These are phyloP conservation scores for Lolium multiflorum DNA, from an alignment of 176 grass and related monocot species.

Conservation along the genomic window DNA sequence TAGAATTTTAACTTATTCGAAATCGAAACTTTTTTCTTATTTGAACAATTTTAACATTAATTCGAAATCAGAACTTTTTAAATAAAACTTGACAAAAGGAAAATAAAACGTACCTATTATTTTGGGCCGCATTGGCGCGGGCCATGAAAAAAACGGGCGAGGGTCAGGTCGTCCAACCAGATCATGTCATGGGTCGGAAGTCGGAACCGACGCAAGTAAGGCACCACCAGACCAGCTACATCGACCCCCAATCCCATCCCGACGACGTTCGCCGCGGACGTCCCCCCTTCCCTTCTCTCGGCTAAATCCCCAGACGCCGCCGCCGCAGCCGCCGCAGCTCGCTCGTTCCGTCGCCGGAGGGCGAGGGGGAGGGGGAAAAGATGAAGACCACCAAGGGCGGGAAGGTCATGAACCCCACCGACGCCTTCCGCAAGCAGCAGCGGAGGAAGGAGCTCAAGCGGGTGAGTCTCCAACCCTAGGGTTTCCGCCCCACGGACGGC, in stretches of 20 bases:
- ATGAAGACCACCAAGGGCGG: slow-evolving; percentile 99
- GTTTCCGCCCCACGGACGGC: slow-evolving; percentile 15
- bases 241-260: neutral
- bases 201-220: neutral
- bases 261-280: neutral
- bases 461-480: slow-evolving; percentile 64
- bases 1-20: too few relatives aligned
- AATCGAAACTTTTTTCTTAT: too few relatives aligned
- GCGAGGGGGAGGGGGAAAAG: slow-evolving; percentile 34
- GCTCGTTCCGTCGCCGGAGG: slow-evolving; percentile 4
- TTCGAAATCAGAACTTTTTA: too few relatives aligned
- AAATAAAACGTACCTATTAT: too few relatives aligned
- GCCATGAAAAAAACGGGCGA: too few relatives aligned
- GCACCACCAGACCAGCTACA: neutral
- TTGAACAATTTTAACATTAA: too few relatives aligned
- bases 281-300: neutral
- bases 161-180: neutral
- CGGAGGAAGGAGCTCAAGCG: slow-evolving; percentile 98
- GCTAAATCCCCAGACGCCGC: slow-evolving; percentile 5
- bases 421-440: slow-evolving; percentile 91
- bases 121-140: too few relatives aligned
- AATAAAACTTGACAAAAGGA: too few relatives aligned
- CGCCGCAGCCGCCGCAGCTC: slow-evolving; percentile 29
- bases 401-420: slow-evolving; percentile 98
- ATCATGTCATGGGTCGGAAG: neutral